Evolutionary conservation across 768 basidiomycete species (phyloP), one percentile per base, ranked within the genome.

Genomic region (Rhizopogon vinicolor): DNA sequence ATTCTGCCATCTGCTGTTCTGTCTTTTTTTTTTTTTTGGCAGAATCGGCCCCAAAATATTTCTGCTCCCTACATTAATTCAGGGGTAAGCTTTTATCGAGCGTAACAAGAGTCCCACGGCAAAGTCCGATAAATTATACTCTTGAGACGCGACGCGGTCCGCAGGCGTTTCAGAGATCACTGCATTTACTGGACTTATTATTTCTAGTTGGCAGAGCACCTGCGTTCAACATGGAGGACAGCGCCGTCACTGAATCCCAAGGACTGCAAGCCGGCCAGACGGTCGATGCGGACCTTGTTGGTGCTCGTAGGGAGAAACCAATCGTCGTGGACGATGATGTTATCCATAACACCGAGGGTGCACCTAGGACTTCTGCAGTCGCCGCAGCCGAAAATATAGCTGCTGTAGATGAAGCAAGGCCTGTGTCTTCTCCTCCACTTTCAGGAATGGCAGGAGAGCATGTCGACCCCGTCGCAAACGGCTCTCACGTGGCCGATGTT

Each of bases 181-280:
- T 33, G 33, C n/a, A 48, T 48, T 14, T 13, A 48, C 33, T 35
- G 33, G 33, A 33, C 44, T 45, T 25, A 5, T 25, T 25, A 3
- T 25, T 25, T 22, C 43, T 29, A 19, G 44, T 13, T n/a, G 51
- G 44, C 2, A 43, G 19, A 33, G n/a, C 13, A 8, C 19, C 51
- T 19, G 51, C 9, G 18, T 54, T 51, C 22, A 22, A 29, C 35
- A 51, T 49, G 53, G 39, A 37, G 33, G 14, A 49, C 33, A 33
- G 22, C 19, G n/a, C 28, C 22, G 5, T 63, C 68, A 70, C 60
- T 65, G 69, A 56, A 55, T 61, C 67, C 61, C 61, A 28, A 53
- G 52, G 41, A 29, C 53, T 25, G 22, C 58, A 43, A 44, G 53
- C 29, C 64, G 41, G 25, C 60, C 45, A 7, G 65, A 57, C 7